These are phyloP conservation scores for Diplodia scrobiculata DNA, from an alignment of 2,329 filamentous ascomycete genomes.

Conservation along the genomic window DNA sequence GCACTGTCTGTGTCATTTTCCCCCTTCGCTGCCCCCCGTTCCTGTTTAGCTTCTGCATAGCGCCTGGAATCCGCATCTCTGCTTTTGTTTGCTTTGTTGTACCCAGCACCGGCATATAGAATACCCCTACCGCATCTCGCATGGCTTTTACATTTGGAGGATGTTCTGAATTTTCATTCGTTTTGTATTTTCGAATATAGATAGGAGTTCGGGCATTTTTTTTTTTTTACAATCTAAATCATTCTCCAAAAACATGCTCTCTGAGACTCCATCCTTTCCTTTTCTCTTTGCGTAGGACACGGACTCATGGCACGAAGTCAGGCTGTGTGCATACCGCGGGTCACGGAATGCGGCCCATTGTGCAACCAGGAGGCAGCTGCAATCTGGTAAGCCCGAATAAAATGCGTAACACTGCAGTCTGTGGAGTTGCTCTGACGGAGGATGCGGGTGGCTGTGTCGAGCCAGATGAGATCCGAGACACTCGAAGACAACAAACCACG, in stretches of 20 bases:
- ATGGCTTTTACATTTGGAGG: not conserved
- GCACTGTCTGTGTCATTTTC: not conserved
- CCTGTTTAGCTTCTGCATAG: not conserved
- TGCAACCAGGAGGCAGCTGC: not conserved
- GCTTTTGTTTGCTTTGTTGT: not conserved
- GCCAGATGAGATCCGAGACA: not conserved
- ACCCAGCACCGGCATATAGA: not conserved
- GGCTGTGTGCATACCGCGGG: not conserved
- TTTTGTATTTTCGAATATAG: not conserved
- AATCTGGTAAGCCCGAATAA: not conserved
- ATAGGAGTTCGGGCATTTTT: not conserved
- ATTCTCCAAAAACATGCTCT: not conserved
- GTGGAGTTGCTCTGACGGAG: not conserved
- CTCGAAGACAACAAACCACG: not conserved
- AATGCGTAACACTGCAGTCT: not conserved
- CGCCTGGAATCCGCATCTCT: not conserved
- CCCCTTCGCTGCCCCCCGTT: not conserved
- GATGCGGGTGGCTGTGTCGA: slow-evolving; percentile 1
- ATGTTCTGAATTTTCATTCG: not conserved
- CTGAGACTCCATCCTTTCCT: not conserved
- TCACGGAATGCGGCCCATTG: not conserved
- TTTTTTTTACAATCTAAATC: not conserved
- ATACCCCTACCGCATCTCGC: not conserved
- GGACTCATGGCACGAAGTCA: not conserved
- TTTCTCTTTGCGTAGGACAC: not conserved